Evolutionary conservation across 2,329 filamentous ascomycete genomes (phyloP), one percentile per base, ranked within the genome.

Genomic region (Sphaerulina populicola): DNA sequence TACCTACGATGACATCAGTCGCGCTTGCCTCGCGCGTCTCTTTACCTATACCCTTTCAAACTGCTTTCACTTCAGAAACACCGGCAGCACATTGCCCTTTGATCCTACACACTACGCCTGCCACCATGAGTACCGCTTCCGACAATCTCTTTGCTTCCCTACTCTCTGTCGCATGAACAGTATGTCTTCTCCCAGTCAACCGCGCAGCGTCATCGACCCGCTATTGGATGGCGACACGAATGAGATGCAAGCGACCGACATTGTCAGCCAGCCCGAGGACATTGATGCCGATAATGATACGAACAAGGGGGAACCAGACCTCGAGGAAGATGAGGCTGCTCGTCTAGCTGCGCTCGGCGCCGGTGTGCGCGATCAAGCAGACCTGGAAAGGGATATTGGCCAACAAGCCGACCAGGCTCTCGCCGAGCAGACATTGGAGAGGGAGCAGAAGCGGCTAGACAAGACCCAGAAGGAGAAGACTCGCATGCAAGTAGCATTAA

Each of bases 371-470:
- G 82, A 95, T 62, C 91, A 97, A 67, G 84, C 90, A 71, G 90
- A 96, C 53, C 72, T 97, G 15, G 91, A 96, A 68, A 79, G 88
- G 55, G 89, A 95, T 63, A 94, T 97, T 57, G 77, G 79, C 27
- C 74, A 76, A 40, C 78, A 83, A 71, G 81, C 81, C 35, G 80
- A 82, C 62, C 74, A 76, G 58, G 63, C 82, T 42, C 72, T 84
- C 41, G 72, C 71, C 6, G 77, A 81, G 60, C 79, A 83, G 65
- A 80, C 79, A 2, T 77, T 83, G 61, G 78, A 81, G 63, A 75
- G 80, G 15, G 81, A 85, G 60, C 74, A 76, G 55, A 82, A 80
- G 64, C 74, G 81, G 48, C 68, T 83, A 47, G 79, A 82, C 44
- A 81, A 80, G 63, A 75, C 77, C 33, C 62, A 64, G 38, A 66